These are phyloP conservation scores for Zizania latifolia DNA, from an alignment of 176 grass and related monocot genomes.

Conservation along the genomic window DNA sequence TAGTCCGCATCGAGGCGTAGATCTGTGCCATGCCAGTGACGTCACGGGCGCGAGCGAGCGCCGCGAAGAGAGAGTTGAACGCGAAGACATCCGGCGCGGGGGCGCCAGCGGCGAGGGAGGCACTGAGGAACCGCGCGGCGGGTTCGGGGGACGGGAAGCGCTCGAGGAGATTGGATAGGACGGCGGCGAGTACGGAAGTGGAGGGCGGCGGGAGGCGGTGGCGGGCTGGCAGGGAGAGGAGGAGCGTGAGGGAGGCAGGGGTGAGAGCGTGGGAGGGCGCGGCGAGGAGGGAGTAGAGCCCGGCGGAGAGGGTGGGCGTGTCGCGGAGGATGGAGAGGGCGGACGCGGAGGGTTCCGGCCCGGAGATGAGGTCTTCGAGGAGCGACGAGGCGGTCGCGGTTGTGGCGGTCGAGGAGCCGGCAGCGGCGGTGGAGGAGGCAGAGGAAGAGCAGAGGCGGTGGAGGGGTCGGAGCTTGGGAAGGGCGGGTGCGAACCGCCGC, in stretches of 20 bases:
- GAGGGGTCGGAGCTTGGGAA: neutral
- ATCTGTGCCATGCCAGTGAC: constrained; percentile 39
- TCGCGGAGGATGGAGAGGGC: constrained; percentile 22
- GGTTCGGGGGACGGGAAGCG: constrained; percentile 22
- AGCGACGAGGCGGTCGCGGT: neutral
- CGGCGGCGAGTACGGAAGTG: constrained; percentile 13
- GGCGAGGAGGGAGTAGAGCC: constrained; percentile 36
- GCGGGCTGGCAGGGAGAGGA: constrained; percentile 43
- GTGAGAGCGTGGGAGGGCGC: constrained; percentile 1
- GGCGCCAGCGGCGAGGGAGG: constrained; percentile 44
- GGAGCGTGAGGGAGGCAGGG: neutral
- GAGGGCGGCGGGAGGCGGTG: constrained; percentile 36
- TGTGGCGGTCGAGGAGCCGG: neutral
- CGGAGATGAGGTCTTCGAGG: constrained; percentile 33
- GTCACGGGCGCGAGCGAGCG: constrained; percentile 34
- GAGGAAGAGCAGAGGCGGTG: neutral
- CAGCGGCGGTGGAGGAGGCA: neutral
- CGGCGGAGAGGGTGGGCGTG: neutral
- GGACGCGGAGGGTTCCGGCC: neutral
- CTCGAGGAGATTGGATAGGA: constrained; percentile 44
- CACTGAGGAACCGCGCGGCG: constrained; percentile 42
- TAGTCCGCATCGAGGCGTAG: constrained; percentile 38
- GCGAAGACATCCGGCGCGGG: constrained; percentile 15
- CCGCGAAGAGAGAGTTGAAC: constrained; percentile 51
- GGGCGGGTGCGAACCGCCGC: neutral